Evolutionary conservation across 1,284 basidiomycete species (phyloP), one percentile per base, ranked within the genome.

Genomic region (Pascua sp.): DNA sequence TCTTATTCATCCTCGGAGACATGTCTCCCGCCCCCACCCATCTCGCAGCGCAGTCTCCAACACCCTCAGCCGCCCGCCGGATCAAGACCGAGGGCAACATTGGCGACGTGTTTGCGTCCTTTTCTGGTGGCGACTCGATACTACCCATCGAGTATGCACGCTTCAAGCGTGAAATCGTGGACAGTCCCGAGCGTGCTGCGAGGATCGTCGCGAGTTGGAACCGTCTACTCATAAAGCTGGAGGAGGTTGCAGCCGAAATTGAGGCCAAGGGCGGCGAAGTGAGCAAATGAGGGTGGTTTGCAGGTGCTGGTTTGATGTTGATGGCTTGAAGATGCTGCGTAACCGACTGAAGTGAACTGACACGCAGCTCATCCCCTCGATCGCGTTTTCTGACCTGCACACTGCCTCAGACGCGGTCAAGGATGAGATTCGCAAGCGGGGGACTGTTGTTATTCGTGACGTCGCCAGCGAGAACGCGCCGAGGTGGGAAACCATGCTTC

Each of bases 391-490:
- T 0, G 83, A 84, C 15, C 67, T 88, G 3, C 64, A 76, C 48
- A 81, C 82, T 0, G 61, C 61, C 80, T 32, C 80, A 76, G 0
- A 67, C 10, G 70, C 73, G 8, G 78, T 83, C 63, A 65, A 79
- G 16, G 67, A 78, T 1, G 65, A 68, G 5, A 81, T 89, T 65
- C 85, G 82, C 66, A 76, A 76, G 52, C 77, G 79, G 0, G 88
- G 88, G 1, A 80, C 81, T 5, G 79, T 86, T 11, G 77, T 89
- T 39, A 76, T 89, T 10, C 81, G 80, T 45, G 83, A 83, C 4
- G 86, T 82, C 3, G 80, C 89, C 1, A 77, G 24, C 24, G 24
- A 81, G 0, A 70, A 80, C 44, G 64, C 85, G 12, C 54, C 67
- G 80, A 87, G 85, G 0, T 63, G 84, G 1, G 65, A 59, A 8